Percentiles rank a stretch among this genome's conserved stretches.
phyloP scores from a whole-genome alignment of 768 basidiomycete species.

The Clitopilus passeckerianus region DNA sequence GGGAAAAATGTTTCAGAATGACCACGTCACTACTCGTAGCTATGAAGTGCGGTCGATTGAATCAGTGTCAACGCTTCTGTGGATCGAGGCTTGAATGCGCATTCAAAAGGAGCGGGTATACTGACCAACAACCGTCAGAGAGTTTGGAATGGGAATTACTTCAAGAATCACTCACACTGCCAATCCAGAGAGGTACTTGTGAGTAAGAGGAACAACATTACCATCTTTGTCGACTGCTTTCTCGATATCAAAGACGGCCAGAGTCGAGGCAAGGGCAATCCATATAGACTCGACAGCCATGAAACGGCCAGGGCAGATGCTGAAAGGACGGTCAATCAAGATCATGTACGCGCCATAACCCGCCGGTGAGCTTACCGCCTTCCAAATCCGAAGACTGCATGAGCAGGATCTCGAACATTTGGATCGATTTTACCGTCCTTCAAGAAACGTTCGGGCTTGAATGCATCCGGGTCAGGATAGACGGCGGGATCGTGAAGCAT shows the following conservation, averaged over 20 bases:
- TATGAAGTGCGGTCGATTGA: too few species aligned
- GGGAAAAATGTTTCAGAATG: too few species aligned
- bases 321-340: too few species aligned
- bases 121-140: too few species aligned
- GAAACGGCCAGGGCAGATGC: conserved; percentile 16
- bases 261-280: conserved; percentile 18
- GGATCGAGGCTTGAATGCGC: too few species aligned
- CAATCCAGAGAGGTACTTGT: conserved; percentile 11
- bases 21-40: too few species aligned
- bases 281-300: conserved; percentile 17
- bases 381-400: conserved; percentile 26
- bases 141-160: too few species aligned
- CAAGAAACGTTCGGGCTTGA: conserved; percentile 56
- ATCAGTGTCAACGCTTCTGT: too few species aligned
- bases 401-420: conserved; percentile 4
- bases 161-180: conserved; percentile 4
- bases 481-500: conserved; percentile 42
- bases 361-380: conserved; percentile 5
- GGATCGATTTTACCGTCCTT: conserved; percentile 18
- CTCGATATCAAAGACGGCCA: conserved; percentile 22
- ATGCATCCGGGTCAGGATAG: conserved; percentile 46
- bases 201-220: conserved; percentile 17
- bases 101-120: too few species aligned
- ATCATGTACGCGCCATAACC: too few species aligned
- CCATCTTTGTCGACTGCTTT: conserved; percentile 20